Base-by-base conservation (phyloP, 108 stramenopile species). In the Skeletonema costatum region DNA sequence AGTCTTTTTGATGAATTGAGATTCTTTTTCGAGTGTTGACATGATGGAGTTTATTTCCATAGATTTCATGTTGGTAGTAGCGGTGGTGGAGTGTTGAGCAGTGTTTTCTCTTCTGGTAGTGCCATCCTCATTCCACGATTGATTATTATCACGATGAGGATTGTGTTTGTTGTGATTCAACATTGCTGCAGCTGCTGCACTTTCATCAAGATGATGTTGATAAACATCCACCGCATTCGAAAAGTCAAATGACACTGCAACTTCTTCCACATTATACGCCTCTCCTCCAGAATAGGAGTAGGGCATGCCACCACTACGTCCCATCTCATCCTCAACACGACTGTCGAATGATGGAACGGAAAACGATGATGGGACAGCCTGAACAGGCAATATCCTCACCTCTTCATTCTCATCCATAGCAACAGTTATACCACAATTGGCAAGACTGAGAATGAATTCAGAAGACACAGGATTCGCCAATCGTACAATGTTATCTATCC, bases 191-290 rank as follows among this genome's bases (percentile, higher is more conserved):
- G 48, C 48, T 50, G 32, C 36, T 0, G 36, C 31, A 14, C 12
- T 51, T 1, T 5, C 31, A 17, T 10, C 12, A 12, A 32, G 14
- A 1, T 29, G 29, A 32, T 60, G 51, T 32, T 32, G 64, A 46
- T 76, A 76, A 0, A 50, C 17, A 36, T 63, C 33, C 10, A 63
- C 6, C 0, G 75, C 75, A 14, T 8, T 32, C 1, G 61, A 63
- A 69, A 61, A 76, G 21, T 76, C 75, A 60, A 76, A 76, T 50
- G 75, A 76, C 17, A 69, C 68, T 17, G 29, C 30, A 35, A 64
- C 21, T 32, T 76, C 75, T 29, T 35, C 61, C 25, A 32, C 25
- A 17, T 0, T 46, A 1, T 68, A 31, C 14, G 30, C 31, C 29
- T 53, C 68, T 16, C 42, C 21, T 19, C 32, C 33, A 50, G 36